Evolutionary conservation across 768 basidiomycete species (phyloP), one percentile per base, ranked within the genome.

Genomic region (Rickenella mellea): DNA sequence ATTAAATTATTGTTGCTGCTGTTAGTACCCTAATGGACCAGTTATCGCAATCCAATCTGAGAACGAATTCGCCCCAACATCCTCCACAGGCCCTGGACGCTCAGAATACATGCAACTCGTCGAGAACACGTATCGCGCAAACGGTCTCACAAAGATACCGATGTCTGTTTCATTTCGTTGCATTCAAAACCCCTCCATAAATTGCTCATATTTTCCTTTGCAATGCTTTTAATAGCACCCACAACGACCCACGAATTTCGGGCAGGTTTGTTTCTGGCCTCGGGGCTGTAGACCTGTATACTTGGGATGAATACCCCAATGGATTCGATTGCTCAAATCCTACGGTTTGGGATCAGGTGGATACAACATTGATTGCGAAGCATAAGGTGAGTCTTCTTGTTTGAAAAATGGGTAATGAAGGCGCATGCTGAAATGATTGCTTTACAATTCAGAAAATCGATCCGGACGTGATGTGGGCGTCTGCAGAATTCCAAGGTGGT

Each of bases 301-400:
- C 40, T 24, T 55, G 48, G 48, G 54, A 55, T 40, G 29, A 39
- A 5, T 55, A 55, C 37, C 54, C 54, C 6, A 42, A 51, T n/a
- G 42, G 46, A 19, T 55, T 54, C 40, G 52, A 51, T 35, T 55
- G 53, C 32, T 35, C 39, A 15, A 42, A 53, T 22, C 52, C 53
- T 4, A 35, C 41, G 9, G 22, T 26, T 2, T 51, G 50, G 50
- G 33, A 20, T 15, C 46, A 51, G 30, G 22, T 51, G 14, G 38
- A 45, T 27, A 43, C 24, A 9, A 36, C 28, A 12, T 28, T 49
- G 29, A 39, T 47, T 31, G 36, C 31, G 14, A 44, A 46, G 6
- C 50, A 51, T 35, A 38, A 49, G 45, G 50, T 50, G 7, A 11
- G 44, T 40, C 6, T 2, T 6, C 52, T 49, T 55, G 50, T 31